Base-by-base conservation (phyloP, 2,329 filamentous ascomycete species). In the Aureobasidium sp. region DNA sequence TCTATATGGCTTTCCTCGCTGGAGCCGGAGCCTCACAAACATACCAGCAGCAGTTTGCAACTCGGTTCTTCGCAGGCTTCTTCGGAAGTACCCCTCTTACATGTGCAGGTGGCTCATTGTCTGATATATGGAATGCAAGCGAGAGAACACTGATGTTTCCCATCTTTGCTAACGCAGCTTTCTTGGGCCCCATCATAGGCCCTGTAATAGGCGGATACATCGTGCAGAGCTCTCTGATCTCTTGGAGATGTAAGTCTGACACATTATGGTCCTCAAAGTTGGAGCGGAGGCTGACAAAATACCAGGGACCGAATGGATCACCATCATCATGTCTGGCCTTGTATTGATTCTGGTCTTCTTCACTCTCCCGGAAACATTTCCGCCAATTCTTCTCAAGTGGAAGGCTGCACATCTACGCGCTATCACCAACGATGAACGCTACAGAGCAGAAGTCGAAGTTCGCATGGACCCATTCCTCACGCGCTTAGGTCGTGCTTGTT, bases 141-240 rank as follows among this genome's bases (percentile, higher is more conserved):
- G 79, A 82, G 65, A 73, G 78, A 53, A 78, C 79, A 0, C 78
- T 77, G 53, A 76, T 76, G 11, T 82, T 83, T 62, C 81, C 80
- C 0, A 67, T 82, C 2, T 81, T 80, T 58, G 77, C 80, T 1
- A 78, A 77, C 67, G 74, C 76, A 0, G 76, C 77, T 5, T 73
- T 74, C 56, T 70, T 68, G 9, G 76, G 76, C 1, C 76, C 76
- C 1, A 68, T 74, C 39, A 69, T 76, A 3, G 78, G 75, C 29
- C 79, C 79, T 0, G 70, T 80, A 6, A 74, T 78, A 5, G 78
- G 78, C 4, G 75, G 77, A 1, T 81, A 74, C 65, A 77, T 81
- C 45, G 75, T 74, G 1, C 67, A 75, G 68, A 60, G 66, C 25
- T 65, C 68, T 0, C 36, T 67, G 5, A 65, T 79, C 17, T 73